Percentiles rank a stretch among this genome's conserved stretches.
phyloP scores from a whole-genome alignment of 139 green algal species.

The Zygnema circumcarinatum region DNA sequence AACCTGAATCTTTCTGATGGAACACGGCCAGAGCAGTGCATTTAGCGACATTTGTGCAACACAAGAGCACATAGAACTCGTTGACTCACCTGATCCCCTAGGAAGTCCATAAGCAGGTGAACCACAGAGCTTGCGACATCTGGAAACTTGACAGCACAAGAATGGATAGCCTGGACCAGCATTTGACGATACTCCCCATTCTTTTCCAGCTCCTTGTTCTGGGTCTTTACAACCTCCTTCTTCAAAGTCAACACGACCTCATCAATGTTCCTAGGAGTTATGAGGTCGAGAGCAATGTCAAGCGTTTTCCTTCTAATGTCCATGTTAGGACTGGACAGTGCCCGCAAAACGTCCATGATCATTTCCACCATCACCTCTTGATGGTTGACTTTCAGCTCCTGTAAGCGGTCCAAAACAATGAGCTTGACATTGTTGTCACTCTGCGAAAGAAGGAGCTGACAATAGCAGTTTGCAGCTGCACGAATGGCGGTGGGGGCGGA shows the following conservation, averaged over 20 bases:
- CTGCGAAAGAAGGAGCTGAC: slow-evolving; percentile 92
- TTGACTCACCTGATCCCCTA: slow-evolving; percentile 73
- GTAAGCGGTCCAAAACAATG: slow-evolving; percentile 95
- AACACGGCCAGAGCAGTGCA: no score
- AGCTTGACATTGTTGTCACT: slow-evolving; percentile 99
- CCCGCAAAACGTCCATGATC: slow-evolving; percentile 96
- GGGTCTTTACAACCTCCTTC: slow-evolving; percentile 96
- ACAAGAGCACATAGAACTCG: not conserved
- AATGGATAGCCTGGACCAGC: slow-evolving; percentile 94
- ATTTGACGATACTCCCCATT: slow-evolving; percentile 91
- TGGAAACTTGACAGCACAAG: slow-evolving; percentile 92
- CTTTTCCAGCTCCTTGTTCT: slow-evolving; percentile 87
- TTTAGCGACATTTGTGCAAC: no score
- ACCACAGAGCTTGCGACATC: slow-evolving; percentile 90
- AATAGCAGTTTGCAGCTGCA: slow-evolving; percentile 96
- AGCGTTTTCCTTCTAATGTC: slow-evolving; percentile 96
- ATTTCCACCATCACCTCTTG: slow-evolving; percentile 86
- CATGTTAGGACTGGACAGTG: slow-evolving; percentile 86
- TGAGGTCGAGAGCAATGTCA: slow-evolving; percentile 93
- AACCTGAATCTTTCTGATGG: no score
- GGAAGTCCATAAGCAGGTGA: slow-evolving; percentile 97
- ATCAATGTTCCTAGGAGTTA: slow-evolving; percentile 87
- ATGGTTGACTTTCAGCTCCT: slow-evolving; percentile 69
- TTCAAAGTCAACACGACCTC: slow-evolving; percentile 94
- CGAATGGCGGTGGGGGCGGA: slow-evolving; percentile 93